phyloP scores from a whole-genome alignment of 805 yeast species.

The Wickerhamiella alocasiicola region DNA sequence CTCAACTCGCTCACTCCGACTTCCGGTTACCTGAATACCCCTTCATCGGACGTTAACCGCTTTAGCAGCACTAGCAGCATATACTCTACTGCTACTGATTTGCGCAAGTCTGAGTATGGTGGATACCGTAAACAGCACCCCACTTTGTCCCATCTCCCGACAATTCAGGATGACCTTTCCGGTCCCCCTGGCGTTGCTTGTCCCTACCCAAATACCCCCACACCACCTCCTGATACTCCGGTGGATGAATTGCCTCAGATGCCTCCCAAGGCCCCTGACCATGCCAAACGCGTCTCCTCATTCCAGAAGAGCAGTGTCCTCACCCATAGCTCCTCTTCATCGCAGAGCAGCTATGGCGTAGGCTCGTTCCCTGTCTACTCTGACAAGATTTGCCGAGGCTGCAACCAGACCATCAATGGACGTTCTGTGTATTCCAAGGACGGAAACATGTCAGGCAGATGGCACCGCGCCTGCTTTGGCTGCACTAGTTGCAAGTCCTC shows the following conservation, averaged over 20 bases:
- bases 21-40: background rate
- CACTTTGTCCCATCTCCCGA: background rate
- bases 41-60: conserved; percentile 9
- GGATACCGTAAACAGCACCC: background rate
- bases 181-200: background rate
- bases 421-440: conserved; percentile 76
- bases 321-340: conserved; percentile 3
- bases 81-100: conserved; percentile 8
- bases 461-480: conserved; percentile 82
- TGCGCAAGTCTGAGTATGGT: background rate
- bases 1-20: background rate
- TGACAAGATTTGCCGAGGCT: conserved; percentile 48
- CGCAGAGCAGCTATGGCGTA: background rate
- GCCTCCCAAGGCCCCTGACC: conserved; percentile 8
- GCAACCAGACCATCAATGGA: conserved; percentile 41
- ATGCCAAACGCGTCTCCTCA: background rate
- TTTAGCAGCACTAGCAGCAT: conserved; percentile 14
- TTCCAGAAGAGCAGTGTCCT: background rate
- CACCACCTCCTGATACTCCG: conserved; percentile 2
- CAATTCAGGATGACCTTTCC: background rate
- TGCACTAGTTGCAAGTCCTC: conserved; percentile 49
- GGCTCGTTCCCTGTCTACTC: background rate
- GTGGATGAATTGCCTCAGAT: conserved; percentile 1
- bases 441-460: conserved; percentile 55
- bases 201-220: conserved; percentile 1